These are phyloP conservation scores for Rhodocollybia butyracea DNA, from an alignment of 768 basidiomycete genomes.

Conservation along the genomic window DNA sequence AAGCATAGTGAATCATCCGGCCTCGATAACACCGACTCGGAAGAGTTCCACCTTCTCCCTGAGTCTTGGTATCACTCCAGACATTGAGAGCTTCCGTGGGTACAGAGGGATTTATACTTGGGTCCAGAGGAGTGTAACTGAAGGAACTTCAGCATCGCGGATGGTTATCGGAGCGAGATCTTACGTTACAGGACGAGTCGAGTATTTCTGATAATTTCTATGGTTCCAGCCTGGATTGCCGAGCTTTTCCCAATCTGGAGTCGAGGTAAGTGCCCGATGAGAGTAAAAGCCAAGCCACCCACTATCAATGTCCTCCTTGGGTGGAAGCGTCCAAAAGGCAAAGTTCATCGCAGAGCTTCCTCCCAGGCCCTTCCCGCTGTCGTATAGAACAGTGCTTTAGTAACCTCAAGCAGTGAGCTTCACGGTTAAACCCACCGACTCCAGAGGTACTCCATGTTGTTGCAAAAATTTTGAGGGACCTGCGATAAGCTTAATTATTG, in stretches of 20 bases:
- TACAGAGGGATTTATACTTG: not conserved
- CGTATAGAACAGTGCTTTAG: not conserved
- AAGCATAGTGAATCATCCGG: too few species aligned
- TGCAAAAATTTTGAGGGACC: slow-evolving; percentile 8
- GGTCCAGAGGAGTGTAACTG: not conserved
- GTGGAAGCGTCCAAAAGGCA: slow-evolving; percentile 25
- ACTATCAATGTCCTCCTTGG: slow-evolving; percentile 28
- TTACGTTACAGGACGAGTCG: slow-evolving; percentile 34
- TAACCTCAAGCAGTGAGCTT: not conserved
- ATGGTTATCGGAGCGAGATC: slow-evolving; percentile 13
- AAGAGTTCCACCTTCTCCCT: not conserved
- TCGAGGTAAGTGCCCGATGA: slow-evolving; percentile 16
- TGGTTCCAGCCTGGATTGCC: slow-evolving; percentile 59
- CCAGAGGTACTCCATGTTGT: slow-evolving; percentile 7
- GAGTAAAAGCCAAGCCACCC: not conserved
- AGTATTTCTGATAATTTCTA: slow-evolving; percentile 36
- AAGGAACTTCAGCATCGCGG: slow-evolving; percentile 21
- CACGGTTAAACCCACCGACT: not conserved
- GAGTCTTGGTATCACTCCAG: not conserved
- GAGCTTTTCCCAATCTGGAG: slow-evolving; percentile 37
- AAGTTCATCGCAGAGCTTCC: slow-evolving; percentile 47
- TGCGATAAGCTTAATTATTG: not conserved
- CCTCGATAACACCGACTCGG: too few species aligned
- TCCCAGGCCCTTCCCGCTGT: slow-evolving; percentile 19
- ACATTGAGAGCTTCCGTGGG: not conserved